Evolutionary conservation across 805 yeast species (phyloP).

Genomic region (Suhomyces vadensis): DNA sequence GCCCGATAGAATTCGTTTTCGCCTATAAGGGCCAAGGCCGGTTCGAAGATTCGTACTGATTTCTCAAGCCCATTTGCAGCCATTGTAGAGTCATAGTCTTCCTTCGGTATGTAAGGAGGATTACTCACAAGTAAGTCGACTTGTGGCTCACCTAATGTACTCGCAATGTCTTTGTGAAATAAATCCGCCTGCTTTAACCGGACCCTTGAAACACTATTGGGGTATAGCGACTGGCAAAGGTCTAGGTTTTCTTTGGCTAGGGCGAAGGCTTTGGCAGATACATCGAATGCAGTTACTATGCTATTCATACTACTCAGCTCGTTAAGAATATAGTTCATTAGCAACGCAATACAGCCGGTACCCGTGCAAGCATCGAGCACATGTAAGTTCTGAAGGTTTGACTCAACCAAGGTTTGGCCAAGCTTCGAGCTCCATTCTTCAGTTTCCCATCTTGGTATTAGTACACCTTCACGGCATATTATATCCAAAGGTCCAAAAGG

Average conservation of each 20-base stretch:
- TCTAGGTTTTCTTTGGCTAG: constrained; percentile 50
- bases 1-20: constrained; percentile 67
- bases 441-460: constrained; percentile 94
- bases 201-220: constrained; percentile 7
- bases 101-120: constrained; percentile 79
- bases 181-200: constrained; percentile 17
- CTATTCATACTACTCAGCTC: constrained; percentile 9
- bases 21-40: constrained; percentile 77
- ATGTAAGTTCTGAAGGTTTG: constrained; percentile 16
- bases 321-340: constrained; percentile 33
- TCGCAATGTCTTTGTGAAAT: constrained; percentile 9
- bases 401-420: constrained; percentile 1
- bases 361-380: constrained; percentile 83
- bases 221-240: constrained; percentile 6
- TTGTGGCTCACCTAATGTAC: constrained; percentile 5
- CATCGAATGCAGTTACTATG: constrained; percentile 53
- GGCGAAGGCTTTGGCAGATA: constrained; percentile 51
- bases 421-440: constrained; percentile 79
- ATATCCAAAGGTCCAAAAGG: constrained; percentile 79
- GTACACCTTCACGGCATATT: constrained; percentile 59
- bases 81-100: constrained; percentile 41
- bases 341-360: constrained; percentile 79
- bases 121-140: constrained; percentile 71
- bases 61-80: constrained; percentile 46
- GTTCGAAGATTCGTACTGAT: constrained; percentile 76